Evolutionary conservation across 306 rosid species (phyloP), one percentile per base, ranked within the genome.

Genomic region (Quercus glauca): DNA sequence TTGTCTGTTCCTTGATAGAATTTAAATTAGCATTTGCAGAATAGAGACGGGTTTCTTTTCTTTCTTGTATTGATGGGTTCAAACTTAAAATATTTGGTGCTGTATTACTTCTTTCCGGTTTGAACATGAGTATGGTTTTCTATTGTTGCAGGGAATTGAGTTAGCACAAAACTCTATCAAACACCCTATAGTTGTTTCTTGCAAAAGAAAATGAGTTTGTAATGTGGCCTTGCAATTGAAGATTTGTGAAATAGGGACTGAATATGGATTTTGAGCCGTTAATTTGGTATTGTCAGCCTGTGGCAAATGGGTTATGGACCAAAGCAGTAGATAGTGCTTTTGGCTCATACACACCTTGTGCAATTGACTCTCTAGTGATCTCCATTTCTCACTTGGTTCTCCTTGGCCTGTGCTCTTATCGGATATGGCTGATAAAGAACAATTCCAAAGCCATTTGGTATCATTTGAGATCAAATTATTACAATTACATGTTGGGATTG

Each of bases 271-370:
- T 88, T 63, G 82, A 90, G 43, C 87, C 91, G 35, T 80, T 94
- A 43, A 81, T 65, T 78, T 94, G 98, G 97, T 94, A 89, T 67
- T 94, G 98, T 84, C 83, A 82, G 65, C 97, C 98, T 26, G 86
- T 13, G 73, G 80, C 83, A 73, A 81, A 92, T 57, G 79, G 87
- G 76, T 45, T 83, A 69, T 94, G 98, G 98, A 85, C 65, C 17
- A 76, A 82, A 76, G 73, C 59, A 79, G 87, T 81, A 18, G 90
- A 90, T 31, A 89, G 89, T 84, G 90, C 89, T 81, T 92, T 92
- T 82, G 92, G 97, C 60, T 82, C 94, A 43, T 94, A 92, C 79
- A 89, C 97, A 59, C 96, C 98, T 77, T 94, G 98, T 86, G 93
- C 88, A 63, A 80, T 94, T 70, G 88, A 88, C 74, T 81, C 97